Evolutionary conservation across 2,329 filamentous ascomycete genomes (phyloP), one percentile per base, ranked within the genome.

Genomic region (Trichothecium roseum): DNA sequence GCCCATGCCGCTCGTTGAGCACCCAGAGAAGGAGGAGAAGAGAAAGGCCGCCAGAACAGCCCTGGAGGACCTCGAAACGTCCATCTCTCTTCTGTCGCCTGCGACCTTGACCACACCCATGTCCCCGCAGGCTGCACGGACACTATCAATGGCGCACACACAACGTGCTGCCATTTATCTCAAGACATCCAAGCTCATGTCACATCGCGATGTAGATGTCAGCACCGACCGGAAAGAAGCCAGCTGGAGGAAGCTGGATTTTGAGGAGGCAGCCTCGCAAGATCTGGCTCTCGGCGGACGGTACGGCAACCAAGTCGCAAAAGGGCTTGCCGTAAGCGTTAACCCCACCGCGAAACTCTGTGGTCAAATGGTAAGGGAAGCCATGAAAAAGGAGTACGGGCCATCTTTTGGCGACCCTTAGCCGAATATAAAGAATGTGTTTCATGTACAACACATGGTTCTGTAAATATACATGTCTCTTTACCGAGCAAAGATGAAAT

Each of bases 261-360:
- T 80, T 44, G 77, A 81, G 49, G 71, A 74, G 44, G 70, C 70
- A 1, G 77, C 76, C 2, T 74, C 74, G 14, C 64, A 63, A 24
- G 75, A 81, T 47, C 76, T 82, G 48, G 69, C 72, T n/a, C 52
- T 72, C 40, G 78, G 76, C 20, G 78, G 76, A 13, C 64, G 73
- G 38, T 80, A 74, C 47, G 78, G 78, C 22, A 81, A 78, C 43
- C 72, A 76, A 37, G 67, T 81, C 42, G 77, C 76, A 15, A 78
- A 75, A 50, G 70, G 66, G 4, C 55, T 82, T 42, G 76, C 75
- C 5, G 78, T 81, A 34, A 69, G 66, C 51, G 72, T 72, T 18
- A 83, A 82, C 51, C 78, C 78, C 17, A 80, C 74, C 13, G 77
- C 78, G 3, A 82, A 81, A 58, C 58, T 82, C 30, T 83, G 78